These are phyloP conservation scores for Mycena galopus DNA, from an alignment of 768 basidiomycete species.

Conservation along the genomic window DNA sequence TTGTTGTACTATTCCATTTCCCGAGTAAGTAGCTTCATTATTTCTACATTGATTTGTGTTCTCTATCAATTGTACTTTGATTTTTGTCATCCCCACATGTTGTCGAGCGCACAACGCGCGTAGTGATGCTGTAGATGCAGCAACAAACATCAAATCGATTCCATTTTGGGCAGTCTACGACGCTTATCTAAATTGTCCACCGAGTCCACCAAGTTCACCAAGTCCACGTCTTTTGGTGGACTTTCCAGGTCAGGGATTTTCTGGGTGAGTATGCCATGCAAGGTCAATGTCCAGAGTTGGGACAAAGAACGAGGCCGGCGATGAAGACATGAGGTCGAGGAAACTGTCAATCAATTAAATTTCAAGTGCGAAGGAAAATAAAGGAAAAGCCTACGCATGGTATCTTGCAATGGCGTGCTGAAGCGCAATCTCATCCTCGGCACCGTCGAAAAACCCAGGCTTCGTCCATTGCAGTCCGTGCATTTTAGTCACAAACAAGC, in stretches of 20 bases:
- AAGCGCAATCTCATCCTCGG: constrained; percentile 55
- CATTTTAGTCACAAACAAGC: constrained; percentile 67
- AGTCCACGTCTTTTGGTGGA: too few relatives aligned
- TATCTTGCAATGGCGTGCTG: constrained; percentile 67
- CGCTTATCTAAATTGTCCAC: too few relatives aligned
- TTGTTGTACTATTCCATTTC: too few relatives aligned
- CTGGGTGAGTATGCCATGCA: constrained; percentile 84
- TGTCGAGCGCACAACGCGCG: not conserved
- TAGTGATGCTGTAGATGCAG: not conserved
- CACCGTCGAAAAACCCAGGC: constrained; percentile 53
- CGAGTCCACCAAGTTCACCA: too few relatives aligned
- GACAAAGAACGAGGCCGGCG: constrained; percentile 59
- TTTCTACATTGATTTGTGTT: too few relatives aligned
- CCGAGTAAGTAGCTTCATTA: not conserved
- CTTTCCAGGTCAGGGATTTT: too few relatives aligned
- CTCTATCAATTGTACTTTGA: not conserved
- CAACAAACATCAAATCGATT: not conserved
- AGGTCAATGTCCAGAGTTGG: constrained; percentile 84
- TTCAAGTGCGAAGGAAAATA: not conserved
- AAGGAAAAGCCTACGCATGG: constrained; percentile 59
- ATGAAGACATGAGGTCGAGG: constrained; percentile 66
- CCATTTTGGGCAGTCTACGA: too few relatives aligned
- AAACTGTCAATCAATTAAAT: constrained; percentile 49
- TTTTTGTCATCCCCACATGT: not conserved
- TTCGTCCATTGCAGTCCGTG: constrained; percentile 64